These are phyloP conservation scores for Grifola frondosa DNA, from an alignment of 1,284 basidiomycete species.

Conservation along the genomic window DNA sequence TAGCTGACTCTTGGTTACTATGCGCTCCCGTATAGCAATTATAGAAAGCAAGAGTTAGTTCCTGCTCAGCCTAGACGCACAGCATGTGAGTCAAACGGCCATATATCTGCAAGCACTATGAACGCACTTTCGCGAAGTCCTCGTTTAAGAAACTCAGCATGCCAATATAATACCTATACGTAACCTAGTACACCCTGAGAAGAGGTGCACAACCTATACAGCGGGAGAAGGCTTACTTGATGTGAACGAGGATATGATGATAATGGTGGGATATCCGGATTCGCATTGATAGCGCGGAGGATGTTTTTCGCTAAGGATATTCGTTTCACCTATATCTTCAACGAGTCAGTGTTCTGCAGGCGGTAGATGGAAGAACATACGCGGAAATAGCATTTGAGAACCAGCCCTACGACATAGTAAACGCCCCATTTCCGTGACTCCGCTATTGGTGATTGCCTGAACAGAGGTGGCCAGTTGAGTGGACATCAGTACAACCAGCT, in stretches of 20 bases:
- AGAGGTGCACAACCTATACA: neutral
- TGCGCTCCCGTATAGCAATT: constrained; percentile 70
- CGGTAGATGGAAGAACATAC: constrained; percentile 42
- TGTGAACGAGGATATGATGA: constrained; percentile 79
- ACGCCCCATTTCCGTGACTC: constrained; percentile 92
- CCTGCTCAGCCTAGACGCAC: constrained; percentile 66
- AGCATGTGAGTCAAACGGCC: neutral
- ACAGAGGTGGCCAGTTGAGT: no score
- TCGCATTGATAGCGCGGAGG: constrained; percentile 84
- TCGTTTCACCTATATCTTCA: constrained; percentile 67
- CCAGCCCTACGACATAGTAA: constrained; percentile 90
- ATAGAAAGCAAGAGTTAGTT: constrained; percentile 81
- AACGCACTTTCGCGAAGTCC: constrained; percentile 74
- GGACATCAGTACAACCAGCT: neutral
- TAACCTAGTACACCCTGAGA: constrained; percentile 55
- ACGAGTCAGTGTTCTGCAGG: neutral
- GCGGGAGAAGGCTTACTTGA: constrained; percentile 56
- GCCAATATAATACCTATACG: constrained; percentile 91
- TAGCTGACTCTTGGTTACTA: constrained; percentile 78
- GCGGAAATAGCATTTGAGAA: constrained; percentile 94
- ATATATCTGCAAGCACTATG: neutral
- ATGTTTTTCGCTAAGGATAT: constrained; percentile 93
- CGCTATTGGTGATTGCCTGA: constrained; percentile 51
- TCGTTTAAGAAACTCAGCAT: constrained; percentile 94
- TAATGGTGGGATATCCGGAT: constrained; percentile 81